Conservation (phyloP, 306 rosid genomes). For the Urtica urens region DNA sequence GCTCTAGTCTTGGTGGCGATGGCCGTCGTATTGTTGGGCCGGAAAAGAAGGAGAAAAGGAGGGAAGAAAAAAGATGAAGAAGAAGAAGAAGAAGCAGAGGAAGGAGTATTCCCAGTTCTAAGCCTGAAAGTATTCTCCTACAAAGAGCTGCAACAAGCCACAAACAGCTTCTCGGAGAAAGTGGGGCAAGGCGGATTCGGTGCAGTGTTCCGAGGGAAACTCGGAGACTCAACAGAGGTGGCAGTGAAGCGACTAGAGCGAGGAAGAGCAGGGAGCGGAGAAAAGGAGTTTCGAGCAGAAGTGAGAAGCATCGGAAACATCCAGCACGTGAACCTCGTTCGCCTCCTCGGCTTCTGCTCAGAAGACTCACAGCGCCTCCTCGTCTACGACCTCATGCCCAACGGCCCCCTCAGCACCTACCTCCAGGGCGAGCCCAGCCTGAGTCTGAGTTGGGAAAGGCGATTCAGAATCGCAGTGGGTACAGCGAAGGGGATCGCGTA, state of each 20-base stretch:
- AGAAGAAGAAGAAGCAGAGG: conserved; percentile 34
- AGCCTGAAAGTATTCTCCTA: conserved; percentile 54
- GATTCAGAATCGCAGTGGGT: conserved; percentile 55
- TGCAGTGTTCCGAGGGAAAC: conserved; percentile 62
- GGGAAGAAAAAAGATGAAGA: too few relatives aligned
- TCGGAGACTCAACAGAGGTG: conserved; percentile 41
- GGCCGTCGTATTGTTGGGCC: conserved; percentile 27
- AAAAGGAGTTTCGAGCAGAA: conserved; percentile 81
- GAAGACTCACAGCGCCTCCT: conserved; percentile 65
- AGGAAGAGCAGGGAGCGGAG: conserved; percentile 83
- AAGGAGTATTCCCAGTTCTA: conserved; percentile 25
- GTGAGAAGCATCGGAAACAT: conserved; percentile 74
- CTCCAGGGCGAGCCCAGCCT: conserved; percentile 61
- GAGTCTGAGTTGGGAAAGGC: conserved; percentile 61
- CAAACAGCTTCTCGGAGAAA: conserved; percentile 58
- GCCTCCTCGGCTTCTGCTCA: conserved; percentile 76
- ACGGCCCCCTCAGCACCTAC: conserved; percentile 58
- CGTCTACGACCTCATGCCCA: conserved; percentile 78
- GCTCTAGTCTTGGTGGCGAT: conserved; percentile 27
- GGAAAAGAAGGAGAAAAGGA: conserved; percentile 18
- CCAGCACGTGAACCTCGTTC: conserved; percentile 78
- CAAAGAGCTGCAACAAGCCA: conserved; percentile 62
- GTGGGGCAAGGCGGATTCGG: conserved; percentile 89
- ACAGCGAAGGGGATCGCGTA: conserved; percentile 74
- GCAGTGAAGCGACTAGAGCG: conserved; percentile 79